Percentiles rank a stretch among this genome's conserved stretches.
Conservation (phyloP, 1,284 basidiomycete species). For the Ganoderma lucidum region DNA sequence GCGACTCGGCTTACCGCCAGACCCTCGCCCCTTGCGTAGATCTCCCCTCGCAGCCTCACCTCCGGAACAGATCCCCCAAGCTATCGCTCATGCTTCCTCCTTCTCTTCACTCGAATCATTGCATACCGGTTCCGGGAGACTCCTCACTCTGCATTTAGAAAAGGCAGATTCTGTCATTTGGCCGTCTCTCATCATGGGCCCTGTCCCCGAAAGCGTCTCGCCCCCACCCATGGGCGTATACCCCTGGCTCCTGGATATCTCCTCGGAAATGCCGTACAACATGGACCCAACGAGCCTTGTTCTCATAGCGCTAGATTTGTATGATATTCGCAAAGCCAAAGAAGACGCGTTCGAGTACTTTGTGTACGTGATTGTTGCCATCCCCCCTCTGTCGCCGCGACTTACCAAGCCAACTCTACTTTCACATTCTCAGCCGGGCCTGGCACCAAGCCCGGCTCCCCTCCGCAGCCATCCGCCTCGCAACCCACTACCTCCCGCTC, state of each 20-base stretch:
- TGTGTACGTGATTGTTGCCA: constrained; percentile 54
- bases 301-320: constrained; percentile 69
- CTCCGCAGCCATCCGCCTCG: constrained; percentile 77
- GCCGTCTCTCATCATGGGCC: constrained; percentile 79
- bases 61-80: constrained; percentile 54
- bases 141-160: constrained; percentile 78
- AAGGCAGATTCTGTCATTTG: constrained; percentile 82
- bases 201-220: constrained; percentile 67
- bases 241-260: constrained; percentile 59
- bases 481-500: constrained; percentile 71
- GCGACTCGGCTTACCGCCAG: constrained; percentile 26
- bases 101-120: constrained; percentile 79
- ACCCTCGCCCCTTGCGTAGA: constrained; percentile 26
- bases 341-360: constrained; percentile 83
- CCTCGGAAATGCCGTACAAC: constrained; percentile 71
- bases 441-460: constrained; percentile 80
- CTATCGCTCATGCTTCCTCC: constrained; percentile 66
- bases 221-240: constrained; percentile 50
- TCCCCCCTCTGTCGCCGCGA: constrained; percentile 14
- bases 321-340: constrained; percentile 74
- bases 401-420: constrained; percentile 12
- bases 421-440: constrained; percentile 60
- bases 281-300: constrained; percentile 85
- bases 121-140: constrained; percentile 63
- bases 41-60: constrained; percentile 49